Evolutionary conservation across 1,284 basidiomycete genomes (phyloP), one percentile per base, ranked within the genome.

Genomic region (Ceratobasidium papillatum): DNA sequence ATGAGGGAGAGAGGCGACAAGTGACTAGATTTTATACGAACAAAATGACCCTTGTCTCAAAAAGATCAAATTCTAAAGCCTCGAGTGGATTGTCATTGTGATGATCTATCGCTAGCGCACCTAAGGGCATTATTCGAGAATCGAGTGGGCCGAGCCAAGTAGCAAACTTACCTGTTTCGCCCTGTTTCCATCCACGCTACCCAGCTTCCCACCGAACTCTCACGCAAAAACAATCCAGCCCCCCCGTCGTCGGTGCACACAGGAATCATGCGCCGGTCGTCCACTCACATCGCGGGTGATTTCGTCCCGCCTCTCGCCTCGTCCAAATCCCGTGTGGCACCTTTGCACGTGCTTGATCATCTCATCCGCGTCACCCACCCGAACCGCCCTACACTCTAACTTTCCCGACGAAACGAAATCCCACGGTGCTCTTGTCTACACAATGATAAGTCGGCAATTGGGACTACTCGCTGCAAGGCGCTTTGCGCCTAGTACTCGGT

Each of bases 291-390:
- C 32, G 12, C 45, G 52, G n/a, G 45, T 25, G 41, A 54, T 43
- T 64, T 64, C 62, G 41, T 30, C 43, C 38, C 45, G 63, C 32
- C 30, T 34, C 65, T 66, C 64, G 47, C 45, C 64, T 52, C 47
- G n/a, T n/a, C n/a, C n/a, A n/a, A n/a, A n/a, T n/a, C n/a, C n/a
- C n/a, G 65, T 45, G 65, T 69, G 65, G 65, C 38, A 69, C 38
- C 32, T 69, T 69, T 69, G 65, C 65, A 69, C 65, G 52, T 69
- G 65, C 65, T 69, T 69, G 65, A 62, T 62, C 59, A 22, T 30
- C 38, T 65, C 43, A 34, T 25, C 43, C 51, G 65, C 65, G 51
- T 69, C 65, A 69, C 52, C 51, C 19, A 36, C 36, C 38, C 9
- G 4, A 47, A n/a, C 45, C 45, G 4, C 19, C 19, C 38, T 47